phyloP scores from a whole-genome alignment of 495 filamentous ascomycete genomes.

The Penicillium flavigenum region DNA sequence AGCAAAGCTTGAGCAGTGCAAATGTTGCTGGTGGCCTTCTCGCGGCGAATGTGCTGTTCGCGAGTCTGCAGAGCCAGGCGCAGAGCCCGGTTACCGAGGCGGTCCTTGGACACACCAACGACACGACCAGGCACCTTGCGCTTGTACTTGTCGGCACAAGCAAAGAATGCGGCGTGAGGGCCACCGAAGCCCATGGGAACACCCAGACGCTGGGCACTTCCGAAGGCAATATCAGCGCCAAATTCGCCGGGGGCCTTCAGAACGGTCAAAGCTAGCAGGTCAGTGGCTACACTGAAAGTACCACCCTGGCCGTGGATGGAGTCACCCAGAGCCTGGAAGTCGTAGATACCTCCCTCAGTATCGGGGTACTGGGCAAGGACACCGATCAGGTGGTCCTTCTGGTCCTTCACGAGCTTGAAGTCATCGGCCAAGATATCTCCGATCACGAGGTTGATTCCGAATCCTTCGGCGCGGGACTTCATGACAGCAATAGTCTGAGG shows the following conservation, averaged over 20 bases:
- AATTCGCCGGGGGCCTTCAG: slow-evolving; percentile 93
- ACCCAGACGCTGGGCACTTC: slow-evolving; percentile 91
- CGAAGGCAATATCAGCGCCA: slow-evolving; percentile 96
- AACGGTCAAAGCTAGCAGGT: slow-evolving; percentile 85
- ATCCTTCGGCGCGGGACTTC: slow-evolving; percentile 85
- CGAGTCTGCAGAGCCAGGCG: slow-evolving; percentile 88
- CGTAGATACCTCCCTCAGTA: slow-evolving; percentile 77
- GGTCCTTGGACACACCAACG: slow-evolving; percentile 90
- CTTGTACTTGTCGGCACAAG: slow-evolving; percentile 88
- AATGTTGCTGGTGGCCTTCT: slow-evolving; percentile 99
- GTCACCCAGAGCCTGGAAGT: slow-evolving; percentile 72
- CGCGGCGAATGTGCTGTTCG: slow-evolving; percentile 95
- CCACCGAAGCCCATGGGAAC: slow-evolving; percentile 94
- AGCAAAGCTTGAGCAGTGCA: slow-evolving; percentile 95
- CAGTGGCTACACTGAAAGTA: slow-evolving; percentile 86
- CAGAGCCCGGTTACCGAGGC: slow-evolving; percentile 80
- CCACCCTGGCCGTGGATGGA: slow-evolving; percentile 76
- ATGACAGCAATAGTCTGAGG: slow-evolving; percentile 89
- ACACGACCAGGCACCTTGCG: slow-evolving; percentile 93
- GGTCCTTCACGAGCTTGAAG: slow-evolving; percentile 61
- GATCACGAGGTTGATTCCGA: slow-evolving; percentile 77
- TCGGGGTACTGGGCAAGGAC: slow-evolving; percentile 95
- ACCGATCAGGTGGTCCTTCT: slow-evolving; percentile 84
- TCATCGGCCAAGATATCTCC: slow-evolving; percentile 67
- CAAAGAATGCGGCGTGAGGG: slow-evolving; percentile 97